Base-by-base conservation (phyloP, 805 yeast genomes). In the Ascoidea rubescens region DNA sequence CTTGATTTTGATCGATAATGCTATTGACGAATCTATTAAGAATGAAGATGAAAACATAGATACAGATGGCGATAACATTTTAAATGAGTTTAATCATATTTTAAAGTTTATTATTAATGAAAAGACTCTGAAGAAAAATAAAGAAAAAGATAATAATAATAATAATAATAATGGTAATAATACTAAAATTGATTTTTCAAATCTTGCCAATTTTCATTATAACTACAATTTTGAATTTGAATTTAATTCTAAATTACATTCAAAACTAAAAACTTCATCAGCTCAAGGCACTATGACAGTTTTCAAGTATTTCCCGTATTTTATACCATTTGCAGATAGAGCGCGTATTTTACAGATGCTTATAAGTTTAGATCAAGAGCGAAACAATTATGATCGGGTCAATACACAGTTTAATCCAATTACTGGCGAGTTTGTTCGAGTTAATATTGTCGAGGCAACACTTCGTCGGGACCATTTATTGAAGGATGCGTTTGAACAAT, bases 241-340 rank as follows among this genome's bases (percentile, higher is more conserved):
- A n/a, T n/a, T n/a, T n/a, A n/a, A n/a, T n/a, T n/a, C n/a, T n/a
- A n/a, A n/a, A n/a, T n/a, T n/a, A n/a, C n/a, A n/a, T n/a, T n/a
- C n/a, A n/a, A n/a, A n/a, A n/a, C n/a, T n/a, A n/a, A n/a, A n/a
- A n/a, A n/a, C n/a, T 53, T 59, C 33, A 55, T 59, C 37, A 31
- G 37, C 56, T 14, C 45, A 47, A 4, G 43, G 4, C 60, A 55
- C 3, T 51, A 54, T 0, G 10, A 78, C 76, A 48, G 68, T 90
- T 0, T 71, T 87, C 48, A 70, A 75, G 1, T 74, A 78, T 50
- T 68, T 82, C 2, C 96, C 98, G 2, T 91, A 86, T 62, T 83
- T 89, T 68, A 71, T 91, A 5, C 79, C 87, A 0, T 91, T 91
- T 64, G 73, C 75, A 30, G 75, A 77, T 42, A 71, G 99, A 49